Conservation (phyloP, 306 rosid genomes). For the Gastrolobium bilobum region DNA sequence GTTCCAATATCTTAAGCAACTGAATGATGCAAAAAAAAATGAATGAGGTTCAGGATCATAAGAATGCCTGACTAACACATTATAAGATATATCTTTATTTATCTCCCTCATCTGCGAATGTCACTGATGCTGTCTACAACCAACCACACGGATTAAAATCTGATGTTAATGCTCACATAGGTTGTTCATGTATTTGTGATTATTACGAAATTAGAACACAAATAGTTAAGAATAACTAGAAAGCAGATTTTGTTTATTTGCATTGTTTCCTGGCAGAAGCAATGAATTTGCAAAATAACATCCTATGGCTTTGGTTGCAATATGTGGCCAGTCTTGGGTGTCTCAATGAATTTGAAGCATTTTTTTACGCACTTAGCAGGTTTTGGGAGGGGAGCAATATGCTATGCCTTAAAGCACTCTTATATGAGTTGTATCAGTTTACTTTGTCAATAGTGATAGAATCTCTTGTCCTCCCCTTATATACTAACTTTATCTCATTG, state of each 20-base stretch:
- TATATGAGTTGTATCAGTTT: background rate
- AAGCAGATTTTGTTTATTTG: background rate
- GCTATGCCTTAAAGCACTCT: background rate
- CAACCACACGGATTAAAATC: slow-evolving; percentile 17
- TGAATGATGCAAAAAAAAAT: slow-evolving; percentile 10
- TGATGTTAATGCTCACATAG: background rate
- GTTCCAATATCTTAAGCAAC: slow-evolving; percentile 32
- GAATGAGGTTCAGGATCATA: slow-evolving; percentile 20
- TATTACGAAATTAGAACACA: background rate
- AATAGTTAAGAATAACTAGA: background rate
- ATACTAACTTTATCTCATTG: background rate
- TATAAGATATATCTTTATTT: slow-evolving; percentile 18
- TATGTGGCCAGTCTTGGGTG: background rate
- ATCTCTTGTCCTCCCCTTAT: background rate
- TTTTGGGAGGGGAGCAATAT: slow-evolving; percentile 38
- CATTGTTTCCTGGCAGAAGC: slow-evolving; percentile 4
- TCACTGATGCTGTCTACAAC: background rate
- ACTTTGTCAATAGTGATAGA: background rate
- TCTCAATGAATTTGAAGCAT: background rate
- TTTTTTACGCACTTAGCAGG: background rate
- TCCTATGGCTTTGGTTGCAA: slow-evolving; percentile 20
- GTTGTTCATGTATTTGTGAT: background rate
- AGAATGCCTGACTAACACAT: background rate
- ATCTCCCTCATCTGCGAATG: slow-evolving; percentile 8
- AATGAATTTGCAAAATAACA: slow-evolving; percentile 14